Conservation (phyloP, 2,329 filamentous ascomycete species). For the Arthrobotrys megalospora region DNA sequence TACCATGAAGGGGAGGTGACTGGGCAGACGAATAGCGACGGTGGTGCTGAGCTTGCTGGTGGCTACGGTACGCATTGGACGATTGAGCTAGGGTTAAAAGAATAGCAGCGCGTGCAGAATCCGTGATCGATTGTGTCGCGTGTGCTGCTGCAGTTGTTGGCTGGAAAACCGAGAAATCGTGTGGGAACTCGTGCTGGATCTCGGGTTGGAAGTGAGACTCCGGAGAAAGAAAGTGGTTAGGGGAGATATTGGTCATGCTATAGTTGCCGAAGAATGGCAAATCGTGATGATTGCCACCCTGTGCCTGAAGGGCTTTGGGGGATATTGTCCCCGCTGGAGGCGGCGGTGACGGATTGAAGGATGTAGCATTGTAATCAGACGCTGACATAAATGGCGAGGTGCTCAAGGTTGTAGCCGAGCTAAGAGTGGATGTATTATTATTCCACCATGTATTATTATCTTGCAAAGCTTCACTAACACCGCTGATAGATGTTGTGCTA, state of each 20-base stretch:
- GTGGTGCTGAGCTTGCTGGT: conserved; percentile 71
- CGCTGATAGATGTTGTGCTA: conserved; percentile 92
- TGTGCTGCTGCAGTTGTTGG: conserved; percentile 63
- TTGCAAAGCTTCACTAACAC: conserved; percentile 90
- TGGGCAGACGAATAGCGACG: conserved; percentile 66
- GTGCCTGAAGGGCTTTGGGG: conserved; percentile 63
- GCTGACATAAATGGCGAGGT: conserved; percentile 62
- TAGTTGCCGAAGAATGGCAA: conserved; percentile 58
- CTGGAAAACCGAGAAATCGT: conserved; percentile 70
- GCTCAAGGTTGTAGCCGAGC: conserved; percentile 58
- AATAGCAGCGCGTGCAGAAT: conserved; percentile 76
- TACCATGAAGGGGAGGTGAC: conserved; percentile 63
- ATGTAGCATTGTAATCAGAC: conserved; percentile 63
- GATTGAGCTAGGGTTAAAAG: conserved; percentile 75
- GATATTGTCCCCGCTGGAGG: conserved; percentile 64
- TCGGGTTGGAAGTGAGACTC: conserved; percentile 70
- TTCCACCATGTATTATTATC: conserved; percentile 73
- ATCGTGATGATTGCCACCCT: conserved; percentile 47
- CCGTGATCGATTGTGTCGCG: conserved; percentile 77
- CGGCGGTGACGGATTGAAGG: conserved; percentile 64
- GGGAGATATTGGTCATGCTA: conserved; percentile 71
- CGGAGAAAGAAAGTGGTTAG: conserved; percentile 69
- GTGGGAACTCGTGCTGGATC: conserved; percentile 73
- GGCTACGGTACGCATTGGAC: conserved; percentile 75
- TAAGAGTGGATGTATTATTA: conserved; percentile 63